Evolutionary conservation across 2,329 filamentous ascomycete genomes (phyloP).

Genomic region (Grosmannia penicillata): DNA sequence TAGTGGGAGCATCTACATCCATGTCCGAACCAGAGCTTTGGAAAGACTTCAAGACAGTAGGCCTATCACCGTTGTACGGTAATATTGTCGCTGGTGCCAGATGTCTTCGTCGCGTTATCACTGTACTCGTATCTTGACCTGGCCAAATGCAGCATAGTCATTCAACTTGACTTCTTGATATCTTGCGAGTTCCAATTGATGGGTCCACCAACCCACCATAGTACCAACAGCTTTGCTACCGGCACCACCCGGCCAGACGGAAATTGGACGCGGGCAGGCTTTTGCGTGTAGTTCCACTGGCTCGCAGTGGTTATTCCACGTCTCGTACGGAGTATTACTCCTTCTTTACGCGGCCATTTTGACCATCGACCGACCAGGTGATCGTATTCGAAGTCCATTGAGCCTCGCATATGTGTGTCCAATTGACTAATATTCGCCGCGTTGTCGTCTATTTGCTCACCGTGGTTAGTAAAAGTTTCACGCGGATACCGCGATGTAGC

Average conservation of each 20-base stretch:
- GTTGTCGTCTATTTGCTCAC: constrained; percentile 54
- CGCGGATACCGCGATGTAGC: background rate
- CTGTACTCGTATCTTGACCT: constrained; percentile 70
- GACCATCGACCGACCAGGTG: constrained; percentile 76
- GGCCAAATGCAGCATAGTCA: constrained; percentile 69
- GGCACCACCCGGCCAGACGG: constrained; percentile 87
- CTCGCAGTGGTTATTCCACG: constrained; percentile 75
- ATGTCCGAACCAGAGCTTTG: constrained; percentile 69
- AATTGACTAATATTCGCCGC: constrained; percentile 52
- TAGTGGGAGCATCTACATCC: constrained; percentile 23
- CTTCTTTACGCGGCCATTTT: constrained; percentile 58
- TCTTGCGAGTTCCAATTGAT: constrained; percentile 74
- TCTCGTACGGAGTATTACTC: constrained; percentile 62
- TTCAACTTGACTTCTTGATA: constrained; percentile 73
- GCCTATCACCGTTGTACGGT: constrained; percentile 58
- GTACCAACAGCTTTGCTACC: constrained; percentile 69
- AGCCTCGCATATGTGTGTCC: constrained; percentile 84
- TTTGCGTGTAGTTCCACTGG: constrained; percentile 81
- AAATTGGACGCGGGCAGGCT: constrained; percentile 82
- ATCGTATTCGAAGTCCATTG: constrained; percentile 81
- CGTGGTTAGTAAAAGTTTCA: background rate
- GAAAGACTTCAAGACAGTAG: constrained; percentile 65
- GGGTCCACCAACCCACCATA: constrained; percentile 79
- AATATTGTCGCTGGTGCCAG: constrained; percentile 63
- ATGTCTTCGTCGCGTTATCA: constrained; percentile 48